These are phyloP conservation scores for Epithele typhae DNA, from an alignment of 768 basidiomycete genomes.

Conservation along the genomic window DNA sequence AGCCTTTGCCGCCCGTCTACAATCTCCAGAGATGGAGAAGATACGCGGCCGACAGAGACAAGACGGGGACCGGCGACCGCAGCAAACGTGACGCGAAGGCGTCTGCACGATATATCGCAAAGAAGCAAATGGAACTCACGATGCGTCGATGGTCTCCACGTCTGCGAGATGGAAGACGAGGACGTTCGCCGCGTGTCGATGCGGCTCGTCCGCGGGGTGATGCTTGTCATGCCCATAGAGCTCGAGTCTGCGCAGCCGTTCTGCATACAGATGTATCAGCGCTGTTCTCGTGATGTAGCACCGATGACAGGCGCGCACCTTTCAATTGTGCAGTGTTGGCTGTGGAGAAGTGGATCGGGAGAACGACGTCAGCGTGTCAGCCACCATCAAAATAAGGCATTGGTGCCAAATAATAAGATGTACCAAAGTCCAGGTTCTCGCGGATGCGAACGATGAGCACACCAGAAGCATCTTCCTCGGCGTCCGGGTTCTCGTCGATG, in stretches of 20 bases:
- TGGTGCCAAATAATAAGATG: conserved; percentile 18
- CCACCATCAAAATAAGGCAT: too few species aligned
- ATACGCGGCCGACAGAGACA: too few species aligned
- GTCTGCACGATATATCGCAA: too few species aligned
- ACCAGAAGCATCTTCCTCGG: conserved; percentile 74
- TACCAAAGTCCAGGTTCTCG: conserved; percentile 90
- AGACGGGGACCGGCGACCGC: too few species aligned
- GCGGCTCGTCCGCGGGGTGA: conserved; percentile 88
- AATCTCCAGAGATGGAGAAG: too few species aligned
- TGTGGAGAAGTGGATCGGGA: conserved; percentile 29
- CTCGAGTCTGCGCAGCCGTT: conserved; percentile 79
- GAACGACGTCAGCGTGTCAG: not conserved
- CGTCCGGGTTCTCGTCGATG: conserved; percentile 82
- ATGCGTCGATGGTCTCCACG: conserved; percentile 87
- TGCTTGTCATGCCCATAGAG: conserved; percentile 74
- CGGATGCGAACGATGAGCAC: conserved; percentile 85
- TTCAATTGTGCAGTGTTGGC: conserved; percentile 96
- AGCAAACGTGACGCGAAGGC: too few species aligned
- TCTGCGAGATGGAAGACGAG: conserved; percentile 94
- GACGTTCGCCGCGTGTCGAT: conserved; percentile 66
- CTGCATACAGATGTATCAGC: conserved; percentile 32
- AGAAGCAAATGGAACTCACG: conserved; percentile 44
- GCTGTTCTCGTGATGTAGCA: conserved; percentile 1
- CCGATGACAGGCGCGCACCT: conserved; percentile 37
- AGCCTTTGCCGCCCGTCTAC: too few species aligned